phyloP scores from a whole-genome alignment of 2,329 filamentous ascomycete genomes.

The Dactylonectria estremocensis region DNA sequence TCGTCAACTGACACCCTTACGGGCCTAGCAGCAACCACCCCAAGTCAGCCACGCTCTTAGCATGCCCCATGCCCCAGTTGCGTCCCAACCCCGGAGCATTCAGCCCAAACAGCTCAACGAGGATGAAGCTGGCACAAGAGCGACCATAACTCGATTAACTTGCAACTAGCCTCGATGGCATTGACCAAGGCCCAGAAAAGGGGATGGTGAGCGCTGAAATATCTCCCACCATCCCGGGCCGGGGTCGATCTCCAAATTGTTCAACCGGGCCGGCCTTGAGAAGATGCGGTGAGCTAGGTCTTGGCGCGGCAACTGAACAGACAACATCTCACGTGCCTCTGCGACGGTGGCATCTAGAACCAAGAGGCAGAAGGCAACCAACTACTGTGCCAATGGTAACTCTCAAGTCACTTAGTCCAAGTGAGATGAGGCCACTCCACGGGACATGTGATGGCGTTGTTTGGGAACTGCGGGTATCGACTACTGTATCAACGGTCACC shows the following conservation, averaged over 20 bases:
- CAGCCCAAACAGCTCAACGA: constrained; percentile 29
- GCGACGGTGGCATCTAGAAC: background rate
- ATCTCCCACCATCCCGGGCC: constrained; percentile 46
- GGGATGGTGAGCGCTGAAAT: constrained; percentile 34
- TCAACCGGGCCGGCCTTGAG: constrained; percentile 35
- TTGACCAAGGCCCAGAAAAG: constrained; percentile 30
- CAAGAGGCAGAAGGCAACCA: background rate
- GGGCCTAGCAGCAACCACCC: constrained; percentile 30
- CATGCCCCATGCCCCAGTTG: constrained; percentile 31
- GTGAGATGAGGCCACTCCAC: constrained; percentile 19
- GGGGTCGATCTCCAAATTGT: constrained; percentile 38
- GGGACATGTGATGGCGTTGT: constrained; percentile 21
- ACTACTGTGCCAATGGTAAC: constrained; percentile 1
- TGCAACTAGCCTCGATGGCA: constrained; percentile 23
- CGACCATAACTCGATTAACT: constrained; percentile 23
- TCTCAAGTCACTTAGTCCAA: constrained; percentile 19
- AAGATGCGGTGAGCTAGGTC: constrained; percentile 45
- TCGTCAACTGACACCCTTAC: constrained; percentile 45
- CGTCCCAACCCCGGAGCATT: constrained; percentile 28
- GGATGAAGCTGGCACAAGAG: constrained; percentile 35
- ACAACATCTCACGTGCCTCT: constrained; percentile 4
- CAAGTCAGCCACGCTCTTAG: constrained; percentile 37
- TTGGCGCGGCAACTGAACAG: constrained; percentile 28
- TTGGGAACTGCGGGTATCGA: constrained; percentile 12
- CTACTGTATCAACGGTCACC: constrained; percentile 3